Conservation (phyloP, 805 yeast genomes). For the Maudiozyma saulgeensis region DNA sequence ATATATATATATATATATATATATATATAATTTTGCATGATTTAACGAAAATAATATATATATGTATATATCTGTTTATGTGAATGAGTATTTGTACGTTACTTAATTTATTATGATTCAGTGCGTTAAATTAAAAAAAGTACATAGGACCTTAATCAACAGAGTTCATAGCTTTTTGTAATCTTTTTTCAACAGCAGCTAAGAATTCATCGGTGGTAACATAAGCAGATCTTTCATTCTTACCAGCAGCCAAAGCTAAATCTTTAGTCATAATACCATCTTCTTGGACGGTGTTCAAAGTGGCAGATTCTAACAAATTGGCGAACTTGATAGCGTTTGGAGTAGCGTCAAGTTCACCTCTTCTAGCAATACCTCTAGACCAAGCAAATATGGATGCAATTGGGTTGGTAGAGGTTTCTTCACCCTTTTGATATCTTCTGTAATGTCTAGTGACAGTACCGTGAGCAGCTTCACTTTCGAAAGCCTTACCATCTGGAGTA, state of each 20-base stretch:
- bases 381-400: slow-evolving; percentile 81
- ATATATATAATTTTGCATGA: too few relatives aligned
- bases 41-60: too few relatives aligned
- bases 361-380: slow-evolving; percentile 75
- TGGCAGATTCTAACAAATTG: slow-evolving; percentile 52
- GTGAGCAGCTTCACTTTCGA: slow-evolving; percentile 80
- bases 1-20: too few relatives aligned
- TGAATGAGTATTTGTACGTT: too few relatives aligned
- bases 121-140: not conserved
- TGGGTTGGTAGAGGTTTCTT: slow-evolving; percentile 76
- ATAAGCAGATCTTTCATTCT: slow-evolving; percentile 48
- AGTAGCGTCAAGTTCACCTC: slow-evolving; percentile 68
- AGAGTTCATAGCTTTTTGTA: slow-evolving; percentile 29
- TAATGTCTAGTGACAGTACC: slow-evolving; percentile 83
- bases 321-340: slow-evolving; percentile 65
- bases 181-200: slow-evolving; percentile 62
- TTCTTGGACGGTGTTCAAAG: slow-evolving; percentile 60
- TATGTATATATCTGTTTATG: not conserved
- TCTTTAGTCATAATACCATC: slow-evolving; percentile 80
- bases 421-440: slow-evolving; percentile 73
- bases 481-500: slow-evolving; percentile 81
- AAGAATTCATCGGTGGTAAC: slow-evolving; percentile 71
- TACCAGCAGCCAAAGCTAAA: slow-evolving; percentile 63
- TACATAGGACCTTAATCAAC: slow-evolving; percentile 11
- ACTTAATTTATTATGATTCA: too few relatives aligned